These are phyloP conservation scores for Mucor circinelloides DNA, from an alignment of 371 early-diverging fungal species.

Conservation along the genomic window DNA sequence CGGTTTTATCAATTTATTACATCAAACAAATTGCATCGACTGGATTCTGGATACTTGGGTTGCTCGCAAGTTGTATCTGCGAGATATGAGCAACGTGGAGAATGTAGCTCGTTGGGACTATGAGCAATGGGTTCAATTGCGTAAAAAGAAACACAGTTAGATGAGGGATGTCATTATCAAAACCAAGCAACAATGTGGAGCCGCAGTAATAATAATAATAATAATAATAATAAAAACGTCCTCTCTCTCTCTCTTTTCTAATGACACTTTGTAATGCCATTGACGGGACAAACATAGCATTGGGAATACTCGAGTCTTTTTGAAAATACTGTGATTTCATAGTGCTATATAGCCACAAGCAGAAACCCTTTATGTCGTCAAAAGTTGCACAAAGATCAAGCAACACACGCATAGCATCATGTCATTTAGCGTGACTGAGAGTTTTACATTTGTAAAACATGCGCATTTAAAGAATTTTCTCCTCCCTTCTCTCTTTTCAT, in stretches of 20 bases:
- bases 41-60: conserved; percentile 42
- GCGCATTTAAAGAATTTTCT: neutral
- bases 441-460: conserved; percentile 1
- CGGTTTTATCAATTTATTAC: conserved; percentile 36
- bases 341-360: too few relatives aligned
- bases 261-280: too few relatives aligned
- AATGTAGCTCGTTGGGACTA: conserved; percentile 66
- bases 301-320: too few relatives aligned
- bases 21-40: conserved; percentile 41
- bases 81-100: conserved; percentile 59
- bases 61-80: conserved; percentile 53
- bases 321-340: too few relatives aligned
- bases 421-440: neutral
- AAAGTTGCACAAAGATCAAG: neutral
- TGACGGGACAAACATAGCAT: too few relatives aligned
- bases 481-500: neutral
- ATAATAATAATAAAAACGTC: too few relatives aligned
- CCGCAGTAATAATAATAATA: too few relatives aligned
- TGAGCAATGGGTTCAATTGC: conserved; percentile 44
- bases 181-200: too few relatives aligned
- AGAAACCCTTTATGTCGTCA: too few relatives aligned
- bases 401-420: neutral
- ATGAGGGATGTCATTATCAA: neutral
- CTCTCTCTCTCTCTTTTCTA: too few relatives aligned
- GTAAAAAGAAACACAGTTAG: neutral